Conservation (phyloP, 2,329 filamentous ascomycete species). For the Verticillium alfalfae region DNA sequence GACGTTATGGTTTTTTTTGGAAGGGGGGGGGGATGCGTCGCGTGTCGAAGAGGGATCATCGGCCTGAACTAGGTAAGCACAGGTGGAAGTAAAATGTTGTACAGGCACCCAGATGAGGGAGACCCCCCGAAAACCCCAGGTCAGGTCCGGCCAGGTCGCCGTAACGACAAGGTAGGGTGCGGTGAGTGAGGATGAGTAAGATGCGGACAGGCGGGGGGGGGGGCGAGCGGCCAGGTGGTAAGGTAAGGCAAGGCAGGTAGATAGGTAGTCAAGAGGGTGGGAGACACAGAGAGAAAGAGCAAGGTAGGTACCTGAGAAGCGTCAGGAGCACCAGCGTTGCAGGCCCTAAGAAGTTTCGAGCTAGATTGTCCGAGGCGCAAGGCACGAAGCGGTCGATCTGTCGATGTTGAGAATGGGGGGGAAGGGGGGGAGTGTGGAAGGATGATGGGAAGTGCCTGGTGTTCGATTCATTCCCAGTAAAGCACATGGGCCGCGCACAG, state of each 20-base stretch:
- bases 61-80: neutral
- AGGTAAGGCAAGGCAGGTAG: neutral
- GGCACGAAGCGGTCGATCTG: neutral
- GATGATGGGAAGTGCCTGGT: neutral
- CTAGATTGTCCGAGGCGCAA: neutral
- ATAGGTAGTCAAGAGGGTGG: too few species aligned
- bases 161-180: too few species aligned
- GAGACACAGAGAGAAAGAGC: too few species aligned
- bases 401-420: neutral
- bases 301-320: neutral
- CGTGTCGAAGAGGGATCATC: neutral
- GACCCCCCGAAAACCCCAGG: neutral
- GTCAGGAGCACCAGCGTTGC: neutral
- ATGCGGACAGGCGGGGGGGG: too few species aligned
- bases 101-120: neutral
- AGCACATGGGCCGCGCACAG: neutral
- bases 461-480: neutral
- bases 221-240: too few species aligned
- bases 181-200: too few species aligned
- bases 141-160: neutral
- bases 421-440: neutral
- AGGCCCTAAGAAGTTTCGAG: neutral
- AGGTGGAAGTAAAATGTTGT: neutral
- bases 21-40: neutral
- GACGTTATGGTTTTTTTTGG: neutral